phyloP scores from a whole-genome alignment of 192 early-diverging fungal genomes.

The Backusella circina region DNA sequence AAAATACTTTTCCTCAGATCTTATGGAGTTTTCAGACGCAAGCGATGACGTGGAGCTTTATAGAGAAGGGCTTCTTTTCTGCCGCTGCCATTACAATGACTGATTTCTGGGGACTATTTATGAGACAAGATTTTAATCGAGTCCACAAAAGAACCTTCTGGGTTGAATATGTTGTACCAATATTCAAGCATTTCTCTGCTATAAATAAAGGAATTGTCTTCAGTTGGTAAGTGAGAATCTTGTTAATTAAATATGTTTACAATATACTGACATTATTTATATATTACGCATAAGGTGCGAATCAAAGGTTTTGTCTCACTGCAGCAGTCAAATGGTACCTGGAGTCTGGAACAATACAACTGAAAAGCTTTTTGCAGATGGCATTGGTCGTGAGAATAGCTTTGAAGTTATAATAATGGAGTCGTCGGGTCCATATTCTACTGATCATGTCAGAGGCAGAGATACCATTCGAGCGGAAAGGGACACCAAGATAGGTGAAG shows the following conservation, averaged over 20 bases:
- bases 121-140: slow-evolving; percentile 1
- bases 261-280: slow-evolving; percentile 4
- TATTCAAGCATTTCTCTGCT: not conserved
- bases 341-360: not conserved
- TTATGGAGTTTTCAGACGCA: not conserved
- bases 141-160: not conserved
- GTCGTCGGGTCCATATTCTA: not conserved
- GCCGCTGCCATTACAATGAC: not conserved
- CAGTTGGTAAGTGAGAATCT: slow-evolving; percentile 2
- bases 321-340: slow-evolving; percentile 1
- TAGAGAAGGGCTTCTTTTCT: not conserved
- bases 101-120: slow-evolving; percentile 11
- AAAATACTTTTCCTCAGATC: not conserved
- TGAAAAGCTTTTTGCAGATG: slow-evolving; percentile 4
- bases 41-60: not conserved
- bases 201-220: not conserved
- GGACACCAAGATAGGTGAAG: no score
- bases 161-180: slow-evolving; percentile 1
- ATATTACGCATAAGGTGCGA: slow-evolving; percentile 5
- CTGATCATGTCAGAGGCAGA: no score
- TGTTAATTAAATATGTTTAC: slow-evolving; percentile 6
- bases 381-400: slow-evolving; percentile 7
- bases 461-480: no score
- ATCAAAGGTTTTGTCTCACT: slow-evolving; percentile 5
- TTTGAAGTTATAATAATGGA: slow-evolving; percentile 3